Evolutionary conservation across 2,329 filamentous ascomycete species (phyloP), one percentile per base, ranked within the genome.

Genomic region (Aspergillus clavatus): DNA sequence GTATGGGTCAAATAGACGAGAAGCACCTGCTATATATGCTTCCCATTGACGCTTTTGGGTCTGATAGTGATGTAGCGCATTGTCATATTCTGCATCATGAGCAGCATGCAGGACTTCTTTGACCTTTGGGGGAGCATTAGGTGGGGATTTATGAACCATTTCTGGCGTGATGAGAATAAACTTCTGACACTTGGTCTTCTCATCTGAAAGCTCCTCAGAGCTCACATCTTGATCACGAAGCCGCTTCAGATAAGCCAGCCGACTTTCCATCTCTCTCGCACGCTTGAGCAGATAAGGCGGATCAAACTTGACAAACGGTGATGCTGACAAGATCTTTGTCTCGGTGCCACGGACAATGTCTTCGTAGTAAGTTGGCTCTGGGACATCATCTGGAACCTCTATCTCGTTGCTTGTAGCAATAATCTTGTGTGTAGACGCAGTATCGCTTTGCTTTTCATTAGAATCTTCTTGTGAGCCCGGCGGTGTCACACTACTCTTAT

Each of bases 11-110:
- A 96, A 98, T 1, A 97, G 77, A 59, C 94, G 86, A 24, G 86
- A 74, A 55, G 93, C 94, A 11, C 88, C 89, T 40, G 91, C 83
- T 18, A 96, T 84, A 59, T 95, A 95, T 22, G 88, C 87, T 63
- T 98, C 93, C 93, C 93, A 98, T 56, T 96, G 90, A 23, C 88
- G 82, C 45, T 89, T 95, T 63, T 97, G 91, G 0, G 89, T 96
- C 64, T 89, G 82, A 62, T 97, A 98, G 57, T 90, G 89, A 68
- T 96, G 88, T 26, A 94, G 72, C 1, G 91, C 90, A 67, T 93
- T 95, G 64, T 98, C 90, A 58, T 97, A 96, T 66, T 98, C 93
- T 2, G 90, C 90, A 62, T 96, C 89, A 65, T 97, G 90, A 10
- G 96, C 90, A 18, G 93, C 93, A 63, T 93, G 89, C 5, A 98